Evolutionary conservation across 768 basidiomycete genomes (phyloP).

Genomic region (Boletus speciosus): DNA sequence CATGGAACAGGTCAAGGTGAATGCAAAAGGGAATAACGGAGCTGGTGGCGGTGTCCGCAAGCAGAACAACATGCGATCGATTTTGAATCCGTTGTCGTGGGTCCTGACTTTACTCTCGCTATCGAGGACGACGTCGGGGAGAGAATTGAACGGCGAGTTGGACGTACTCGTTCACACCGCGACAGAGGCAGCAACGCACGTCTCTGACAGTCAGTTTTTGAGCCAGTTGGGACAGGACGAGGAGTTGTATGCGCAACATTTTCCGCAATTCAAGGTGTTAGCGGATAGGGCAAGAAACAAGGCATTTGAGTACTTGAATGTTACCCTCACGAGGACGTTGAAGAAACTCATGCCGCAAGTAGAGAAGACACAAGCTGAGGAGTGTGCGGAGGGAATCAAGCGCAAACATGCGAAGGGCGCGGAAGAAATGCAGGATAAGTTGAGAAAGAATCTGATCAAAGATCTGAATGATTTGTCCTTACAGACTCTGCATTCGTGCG

Average conservation of each 20-base stretch:
- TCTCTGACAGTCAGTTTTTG: conserved; percentile 18
- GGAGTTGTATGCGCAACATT: not conserved
- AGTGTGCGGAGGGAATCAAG: not conserved
- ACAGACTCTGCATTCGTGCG: conserved; percentile 2
- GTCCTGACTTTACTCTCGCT: no score
- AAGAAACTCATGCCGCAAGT: conserved; percentile 12
- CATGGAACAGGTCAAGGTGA: conserved; percentile 1
- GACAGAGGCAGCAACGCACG: not conserved
- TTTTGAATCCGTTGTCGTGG: not conserved
- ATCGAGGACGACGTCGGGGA: not conserved
- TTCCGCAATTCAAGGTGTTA: not conserved
- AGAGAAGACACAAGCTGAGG: conserved; percentile 8
- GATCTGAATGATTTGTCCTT: conserved; percentile 17
- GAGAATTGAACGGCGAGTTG: not conserved
- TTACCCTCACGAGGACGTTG: not conserved
- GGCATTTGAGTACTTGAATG: not conserved
- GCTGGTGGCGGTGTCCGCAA: not conserved
- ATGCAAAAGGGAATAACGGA: not conserved
- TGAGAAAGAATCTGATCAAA: conserved; percentile 19
- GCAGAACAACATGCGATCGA: no score
- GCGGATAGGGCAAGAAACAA: not conserved
- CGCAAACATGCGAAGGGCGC: not conserved
- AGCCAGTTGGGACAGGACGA: not conserved
- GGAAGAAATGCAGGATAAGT: not conserved
- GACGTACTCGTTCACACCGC: conserved; percentile 5